Base-by-base conservation (phyloP, 2,329 filamentous ascomycete genomes). In the Neonectria hederae region DNA sequence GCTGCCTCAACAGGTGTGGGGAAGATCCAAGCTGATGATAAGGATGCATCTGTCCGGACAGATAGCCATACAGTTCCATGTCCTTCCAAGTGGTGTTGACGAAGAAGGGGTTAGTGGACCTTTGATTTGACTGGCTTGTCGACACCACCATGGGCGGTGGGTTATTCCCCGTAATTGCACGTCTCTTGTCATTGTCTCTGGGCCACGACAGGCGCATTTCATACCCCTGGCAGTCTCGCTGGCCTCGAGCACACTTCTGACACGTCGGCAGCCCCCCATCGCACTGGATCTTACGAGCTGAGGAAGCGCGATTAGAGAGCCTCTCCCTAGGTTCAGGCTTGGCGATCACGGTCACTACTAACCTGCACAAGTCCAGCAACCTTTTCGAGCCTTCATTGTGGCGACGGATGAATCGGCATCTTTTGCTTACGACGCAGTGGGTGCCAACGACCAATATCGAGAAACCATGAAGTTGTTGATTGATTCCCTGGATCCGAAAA, bases 311-410 rank as follows among this genome's bases (percentile, higher is more conserved):
- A 21, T 69, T 49, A 69, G 58, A 30, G 38, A 17, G 5, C 35
- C 6, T 17, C 2, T 32, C 10, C 30, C n/a, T 32, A 32, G 30
- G 30, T 32, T 32, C 7, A 26, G 13, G 13, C 14, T 22, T 30
- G 13, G n/a, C n/a, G 22, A 55, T 17, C 5, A 3, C 6, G 24
- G 40, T 5, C 24, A 14, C 40, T n/a, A 61, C 68, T 22, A 19
- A 71, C 69, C 66, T 66, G 55, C 21, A 9, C 69, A 71, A 14
- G 69, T 71, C 69, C 67, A 71, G 11, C 69, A 71, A n/a, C 59
- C 55, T 35, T 63, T 65, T 28, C 61, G 46, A n/a, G 63, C 13
- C 40, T 65, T 69, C 59, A 65, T 64, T 26, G 11, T 46, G 26
- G 17, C 28, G 7, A 26, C 19, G 45, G 24, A 17, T 62, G 17